Percentiles rank a stretch among this genome's conserved stretches.
Conservation (phyloP, 768 basidiomycete genomes). For the Tulasnella sp. region DNA sequence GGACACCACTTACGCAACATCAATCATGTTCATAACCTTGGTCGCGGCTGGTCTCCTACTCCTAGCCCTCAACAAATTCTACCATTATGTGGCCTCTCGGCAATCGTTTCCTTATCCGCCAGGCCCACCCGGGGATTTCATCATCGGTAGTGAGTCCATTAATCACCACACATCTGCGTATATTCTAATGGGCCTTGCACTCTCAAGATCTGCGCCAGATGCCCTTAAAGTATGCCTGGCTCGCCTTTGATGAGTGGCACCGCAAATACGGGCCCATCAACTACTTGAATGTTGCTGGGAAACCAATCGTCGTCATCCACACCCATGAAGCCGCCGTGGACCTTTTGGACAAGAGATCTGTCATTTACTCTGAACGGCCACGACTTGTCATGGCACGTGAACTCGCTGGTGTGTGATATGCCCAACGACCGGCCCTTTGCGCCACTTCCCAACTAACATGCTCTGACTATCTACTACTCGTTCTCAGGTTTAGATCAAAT, state of each 20-base stretch:
- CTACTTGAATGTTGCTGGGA: slow-evolving; percentile 21
- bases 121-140: slow-evolving; percentile 42
- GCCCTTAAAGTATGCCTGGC: slow-evolving; percentile 30
- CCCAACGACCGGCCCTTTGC: too few species aligned
- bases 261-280: slow-evolving; percentile 28
- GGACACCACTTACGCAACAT: too few species aligned
- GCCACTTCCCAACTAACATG: too few species aligned
- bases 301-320: slow-evolving; percentile 32
- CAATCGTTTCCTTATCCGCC: slow-evolving; percentile 33
- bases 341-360: slow-evolving; percentile 34
- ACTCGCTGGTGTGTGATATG: neutral
- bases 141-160: slow-evolving; percentile 36
- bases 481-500: slow-evolving; percentile 11
- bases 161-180: neutral
- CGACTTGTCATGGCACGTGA: slow-evolving; percentile 20
- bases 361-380: slow-evolving; percentile 34
- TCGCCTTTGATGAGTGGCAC: slow-evolving; percentile 35
- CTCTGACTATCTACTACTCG: too few species aligned
- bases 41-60: too few species aligned
- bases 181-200: neutral
- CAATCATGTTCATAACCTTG: too few species aligned
- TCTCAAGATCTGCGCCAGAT: slow-evolving; percentile 36
- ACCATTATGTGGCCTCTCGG: too few species aligned
- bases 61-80: too few species aligned
- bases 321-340: slow-evolving; percentile 30